A percentile compares a stretch with the other conserved stretches of the same genome.
Conservation (phyloP, 2,329 filamentous ascomycete species). For the Fusarium annulatum region DNA sequence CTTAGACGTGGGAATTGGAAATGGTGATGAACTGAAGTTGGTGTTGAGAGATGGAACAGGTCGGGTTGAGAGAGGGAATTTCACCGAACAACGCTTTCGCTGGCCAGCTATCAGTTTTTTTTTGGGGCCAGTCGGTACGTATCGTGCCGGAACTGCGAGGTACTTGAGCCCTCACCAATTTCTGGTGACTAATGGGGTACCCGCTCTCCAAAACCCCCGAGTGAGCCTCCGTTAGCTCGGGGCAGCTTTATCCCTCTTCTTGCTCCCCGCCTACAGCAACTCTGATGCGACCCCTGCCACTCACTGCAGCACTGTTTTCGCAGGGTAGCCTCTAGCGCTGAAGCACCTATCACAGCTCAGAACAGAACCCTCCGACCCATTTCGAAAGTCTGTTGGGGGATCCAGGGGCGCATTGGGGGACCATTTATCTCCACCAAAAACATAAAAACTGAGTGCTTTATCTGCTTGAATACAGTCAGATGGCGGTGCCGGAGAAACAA, state of each 20-base stretch:
- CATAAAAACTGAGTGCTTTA: conserved; percentile 10
- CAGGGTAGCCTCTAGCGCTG: background rate
- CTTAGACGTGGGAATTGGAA: conserved; percentile 42
- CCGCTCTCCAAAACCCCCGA: conserved; percentile 42
- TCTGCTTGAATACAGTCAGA: conserved; percentile 3
- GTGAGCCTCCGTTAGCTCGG: conserved; percentile 44
- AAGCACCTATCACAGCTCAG: conserved; percentile 31
- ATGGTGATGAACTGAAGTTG: conserved; percentile 40
- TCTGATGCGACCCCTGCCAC: conserved; percentile 25
- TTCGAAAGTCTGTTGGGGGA: conserved; percentile 43
- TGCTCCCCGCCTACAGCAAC: conserved; percentile 35
- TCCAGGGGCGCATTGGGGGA: conserved; percentile 41
- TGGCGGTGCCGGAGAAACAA: conserved; percentile 29
- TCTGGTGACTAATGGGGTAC: conserved; percentile 27
- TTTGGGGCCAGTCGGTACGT: conserved; percentile 48
- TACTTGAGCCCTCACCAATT: conserved; percentile 30
- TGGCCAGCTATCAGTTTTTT: conserved; percentile 47
- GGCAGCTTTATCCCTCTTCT: conserved; percentile 47
- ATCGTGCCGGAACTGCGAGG: conserved; percentile 45
- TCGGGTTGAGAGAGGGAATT: conserved; percentile 49
- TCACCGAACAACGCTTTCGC: conserved; percentile 43
- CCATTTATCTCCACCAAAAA: conserved; percentile 35
- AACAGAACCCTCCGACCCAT: conserved; percentile 21
- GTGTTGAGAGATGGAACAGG: conserved; percentile 43
- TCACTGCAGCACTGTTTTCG: conserved; percentile 19